Base-by-base conservation (phyloP, 2,329 filamentous ascomycete species). In the Fusarium decemcellulare region DNA sequence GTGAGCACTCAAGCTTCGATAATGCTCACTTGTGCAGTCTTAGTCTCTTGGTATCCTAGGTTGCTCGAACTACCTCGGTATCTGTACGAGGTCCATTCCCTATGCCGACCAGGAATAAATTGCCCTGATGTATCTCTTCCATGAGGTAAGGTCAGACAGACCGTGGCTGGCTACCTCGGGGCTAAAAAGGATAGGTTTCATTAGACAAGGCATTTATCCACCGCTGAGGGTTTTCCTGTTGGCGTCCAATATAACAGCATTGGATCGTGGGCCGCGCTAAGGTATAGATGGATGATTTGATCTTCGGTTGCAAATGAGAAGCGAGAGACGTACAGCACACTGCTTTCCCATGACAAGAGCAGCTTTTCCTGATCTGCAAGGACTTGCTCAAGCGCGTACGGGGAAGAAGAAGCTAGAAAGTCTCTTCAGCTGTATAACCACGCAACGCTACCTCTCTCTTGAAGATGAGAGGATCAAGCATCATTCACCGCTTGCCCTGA, bases 401-500 rank as follows among this genome's bases (percentile, higher is more conserved):
- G 59, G 46, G 39, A 59, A 43, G 51, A 42, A 53, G 29, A 63
- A 37, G 34, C 30, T 34, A 36, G 43, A 18, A n/a, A 7, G 23
- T 40, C 42, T 16, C 18, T 47, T 52, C 44, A 60, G 51, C 52
- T 65, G 52, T 36, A 52, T 52, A 43, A 40, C 18, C 56, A 59
- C 29, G 47, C 58, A 40, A 54, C 32, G 18, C 39, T 57, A 53
- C 66, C 43, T 40, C 34, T 54, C 55, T 62, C 59, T 65, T 23
- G 18, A 52, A 50, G 60, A 61, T 62, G 59, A 66, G 51, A 70
- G 57, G 46, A 54, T 57, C 30, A 58, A 27, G 43, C 52, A 44
- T 47, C 58, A 59, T 65, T 74, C 72, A 74, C 72, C 72, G 72
- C 72, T 69, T 71, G 67, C 71, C 58, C 59, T 59, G 54, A 48